Evolutionary conservation across 768 basidiomycete genomes (phyloP).

Genomic region (Tubosaeta sp.): DNA sequence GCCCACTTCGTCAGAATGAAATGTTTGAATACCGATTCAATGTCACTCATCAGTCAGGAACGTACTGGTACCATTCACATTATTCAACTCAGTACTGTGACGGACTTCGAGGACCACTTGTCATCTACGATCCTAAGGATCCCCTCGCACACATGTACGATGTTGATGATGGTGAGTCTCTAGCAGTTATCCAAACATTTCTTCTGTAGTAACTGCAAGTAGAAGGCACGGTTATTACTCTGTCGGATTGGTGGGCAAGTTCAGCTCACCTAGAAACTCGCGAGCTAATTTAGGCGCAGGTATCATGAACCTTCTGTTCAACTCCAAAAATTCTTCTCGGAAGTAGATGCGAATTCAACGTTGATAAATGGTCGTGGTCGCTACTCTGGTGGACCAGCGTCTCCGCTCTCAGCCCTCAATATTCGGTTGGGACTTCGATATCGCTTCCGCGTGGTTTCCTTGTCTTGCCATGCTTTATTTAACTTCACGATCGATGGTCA

Average conservation of each 20-base stretch:
- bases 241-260: constrained; percentile 38
- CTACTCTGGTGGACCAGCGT: constrained; percentile 34
- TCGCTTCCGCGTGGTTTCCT: constrained; percentile 46
- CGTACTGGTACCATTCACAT: constrained; percentile 43
- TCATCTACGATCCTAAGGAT: constrained; percentile 39
- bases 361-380: constrained; percentile 51
- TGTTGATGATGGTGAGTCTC: constrained; percentile 37
- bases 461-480: constrained; percentile 42
- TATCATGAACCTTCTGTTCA: constrained; percentile 30
- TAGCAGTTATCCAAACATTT: background rate
- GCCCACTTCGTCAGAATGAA: constrained; percentile 33
- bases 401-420: constrained; percentile 39
- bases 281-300: constrained; percentile 20
- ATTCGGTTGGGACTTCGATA: constrained; percentile 41
- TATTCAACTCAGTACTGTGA: constrained; percentile 32
- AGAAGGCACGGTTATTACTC: constrained; percentile 41
- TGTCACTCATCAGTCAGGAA: constrained; percentile 31
- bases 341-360: constrained; percentile 32
- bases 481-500: constrained; percentile 42
- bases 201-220: background rate
- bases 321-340: constrained; percentile 8
- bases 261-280: background rate
- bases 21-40: constrained; percentile 36
- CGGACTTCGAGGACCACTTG: constrained; percentile 35
- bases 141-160: constrained; percentile 37